These are phyloP conservation scores for Pezicula radicicola DNA, from an alignment of 2,329 filamentous ascomycete genomes.

Conservation along the genomic window DNA sequence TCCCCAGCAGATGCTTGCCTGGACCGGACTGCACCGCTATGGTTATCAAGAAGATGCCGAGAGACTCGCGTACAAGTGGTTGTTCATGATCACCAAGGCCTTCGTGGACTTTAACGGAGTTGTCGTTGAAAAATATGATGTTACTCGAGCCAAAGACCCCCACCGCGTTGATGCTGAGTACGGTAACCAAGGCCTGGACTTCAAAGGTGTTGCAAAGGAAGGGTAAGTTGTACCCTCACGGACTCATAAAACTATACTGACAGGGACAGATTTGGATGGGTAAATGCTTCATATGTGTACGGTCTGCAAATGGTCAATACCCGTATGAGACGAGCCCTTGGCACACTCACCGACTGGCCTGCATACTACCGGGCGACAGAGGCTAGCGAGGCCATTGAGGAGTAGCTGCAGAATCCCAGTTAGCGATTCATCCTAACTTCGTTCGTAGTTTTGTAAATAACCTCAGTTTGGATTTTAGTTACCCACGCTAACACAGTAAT, in stretches of 20 bases:
- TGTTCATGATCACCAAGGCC: conserved; percentile 97
- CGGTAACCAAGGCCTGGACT: conserved; percentile 92
- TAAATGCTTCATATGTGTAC: conserved; percentile 96
- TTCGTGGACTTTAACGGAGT: conserved; percentile 99
- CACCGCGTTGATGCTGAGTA: conserved; percentile 97
- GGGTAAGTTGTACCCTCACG: conserved; percentile 60
- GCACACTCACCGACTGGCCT: conserved; percentile 72
- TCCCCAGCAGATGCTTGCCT: conserved; percentile 96
- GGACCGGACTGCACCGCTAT: conserved; percentile 89
- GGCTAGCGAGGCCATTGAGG: neutral
- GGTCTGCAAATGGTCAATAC: conserved; percentile 83
- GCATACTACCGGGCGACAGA: conserved; percentile 1
- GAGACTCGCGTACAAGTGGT: conserved; percentile 89
- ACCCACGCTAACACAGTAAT: no score
- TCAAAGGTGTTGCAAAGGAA: conserved; percentile 93
- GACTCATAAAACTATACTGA: conserved; percentile 12
- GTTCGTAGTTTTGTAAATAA: no score
- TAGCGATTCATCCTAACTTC: no score
- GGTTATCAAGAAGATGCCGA: conserved; percentile 89
- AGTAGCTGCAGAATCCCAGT: neutral
- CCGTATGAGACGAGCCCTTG: conserved; percentile 83
- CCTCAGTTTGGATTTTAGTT: no score
- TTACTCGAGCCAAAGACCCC: conserved; percentile 83
- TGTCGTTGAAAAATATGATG: conserved; percentile 98
- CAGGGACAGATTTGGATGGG: conserved; percentile 83